Percentiles rank a stretch among this genome's conserved stretches.
Evolutionary conservation across 2,329 filamentous ascomycete genomes (phyloP).

Genomic region (Aspergillus nomiae): DNA sequence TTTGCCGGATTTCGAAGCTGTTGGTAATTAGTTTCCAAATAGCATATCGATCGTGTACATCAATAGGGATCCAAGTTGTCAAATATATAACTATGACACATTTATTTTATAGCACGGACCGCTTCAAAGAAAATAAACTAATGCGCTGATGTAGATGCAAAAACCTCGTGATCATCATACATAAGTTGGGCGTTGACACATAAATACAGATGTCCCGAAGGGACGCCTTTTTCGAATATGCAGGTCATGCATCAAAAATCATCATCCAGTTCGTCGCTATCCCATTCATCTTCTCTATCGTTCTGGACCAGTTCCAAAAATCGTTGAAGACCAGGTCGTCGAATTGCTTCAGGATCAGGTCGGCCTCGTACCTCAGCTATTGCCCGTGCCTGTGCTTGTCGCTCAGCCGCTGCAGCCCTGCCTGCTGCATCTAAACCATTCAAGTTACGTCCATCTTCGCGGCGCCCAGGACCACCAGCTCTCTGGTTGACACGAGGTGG

Average conservation of each 20-base stretch:
- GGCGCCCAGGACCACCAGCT: slow-evolving; percentile 28
- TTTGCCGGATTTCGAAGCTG: background rate
- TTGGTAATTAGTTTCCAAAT: background rate
- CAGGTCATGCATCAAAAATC: slow-evolving; percentile 25
- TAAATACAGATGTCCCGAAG: background rate
- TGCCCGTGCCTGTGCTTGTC: slow-evolving; percentile 40
- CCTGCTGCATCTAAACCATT: slow-evolving; percentile 35
- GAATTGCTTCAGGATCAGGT: slow-evolving; percentile 24
- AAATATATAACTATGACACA: background rate
- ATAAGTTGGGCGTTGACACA: background rate
- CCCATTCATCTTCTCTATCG: slow-evolving; percentile 62
- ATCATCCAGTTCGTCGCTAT: slow-evolving; percentile 59
- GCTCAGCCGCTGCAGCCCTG: slow-evolving; percentile 40
- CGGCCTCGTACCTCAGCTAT: slow-evolving; percentile 40
- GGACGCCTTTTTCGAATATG: background rate
- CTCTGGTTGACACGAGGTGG: slow-evolving; percentile 38
- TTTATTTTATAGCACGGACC: background rate
- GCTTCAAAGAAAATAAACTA: background rate
- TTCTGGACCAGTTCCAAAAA: slow-evolving; percentile 55
- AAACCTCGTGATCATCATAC: slow-evolving; percentile 2
- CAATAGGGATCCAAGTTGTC: background rate
- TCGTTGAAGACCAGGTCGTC: slow-evolving; percentile 47
- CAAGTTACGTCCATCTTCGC: slow-evolving; percentile 28
- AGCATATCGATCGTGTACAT: background rate
- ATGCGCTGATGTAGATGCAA: slow-evolving; percentile 14